A percentile compares a stretch with the other conserved stretches of the same genome.
Evolutionary conservation across 2,329 filamentous ascomycete species (phyloP).

Genomic region (Sarocladium kiliense): DNA sequence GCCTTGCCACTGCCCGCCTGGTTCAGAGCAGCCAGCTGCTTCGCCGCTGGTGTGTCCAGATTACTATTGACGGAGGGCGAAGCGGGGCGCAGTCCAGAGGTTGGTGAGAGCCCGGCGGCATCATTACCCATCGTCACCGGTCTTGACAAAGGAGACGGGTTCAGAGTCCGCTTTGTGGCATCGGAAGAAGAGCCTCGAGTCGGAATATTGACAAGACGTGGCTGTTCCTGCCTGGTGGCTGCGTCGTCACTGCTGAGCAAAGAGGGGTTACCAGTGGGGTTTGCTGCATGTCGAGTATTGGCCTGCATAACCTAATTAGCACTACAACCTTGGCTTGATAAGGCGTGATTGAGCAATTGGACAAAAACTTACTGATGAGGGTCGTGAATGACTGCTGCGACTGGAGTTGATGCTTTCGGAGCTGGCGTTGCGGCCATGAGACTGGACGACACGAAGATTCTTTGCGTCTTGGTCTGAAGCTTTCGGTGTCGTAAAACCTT

Average conservation of each 20-base stretch:
- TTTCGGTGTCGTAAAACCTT: constrained; percentile 12
- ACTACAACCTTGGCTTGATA: constrained; percentile 24
- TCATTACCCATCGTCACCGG: constrained; percentile 59
- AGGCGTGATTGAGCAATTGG: constrained; percentile 37
- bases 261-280: constrained; percentile 50
- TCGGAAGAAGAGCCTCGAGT: constrained; percentile 60
- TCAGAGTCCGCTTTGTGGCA: constrained; percentile 58
- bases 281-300: constrained; percentile 52
- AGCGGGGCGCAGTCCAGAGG: constrained; percentile 16
- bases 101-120: constrained; percentile 32
- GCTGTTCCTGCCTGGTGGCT: constrained; percentile 44
- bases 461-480: constrained; percentile 34
- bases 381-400: constrained; percentile 54
- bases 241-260: constrained; percentile 39
- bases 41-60: constrained; percentile 65
- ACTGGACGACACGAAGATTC: constrained; percentile 30
- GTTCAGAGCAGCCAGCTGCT: constrained; percentile 81
- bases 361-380: constrained; percentile 57
- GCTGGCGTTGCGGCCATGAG: constrained; percentile 47
- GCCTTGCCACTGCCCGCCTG: constrained; percentile 66
- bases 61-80: constrained; percentile 28
- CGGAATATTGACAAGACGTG: constrained; percentile 53
- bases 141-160: constrained; percentile 70
- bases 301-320: constrained; percentile 51
- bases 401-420: constrained; percentile 59